Base-by-base conservation (phyloP, 257 asterid genomes). In the Solanum peruvianum region DNA sequence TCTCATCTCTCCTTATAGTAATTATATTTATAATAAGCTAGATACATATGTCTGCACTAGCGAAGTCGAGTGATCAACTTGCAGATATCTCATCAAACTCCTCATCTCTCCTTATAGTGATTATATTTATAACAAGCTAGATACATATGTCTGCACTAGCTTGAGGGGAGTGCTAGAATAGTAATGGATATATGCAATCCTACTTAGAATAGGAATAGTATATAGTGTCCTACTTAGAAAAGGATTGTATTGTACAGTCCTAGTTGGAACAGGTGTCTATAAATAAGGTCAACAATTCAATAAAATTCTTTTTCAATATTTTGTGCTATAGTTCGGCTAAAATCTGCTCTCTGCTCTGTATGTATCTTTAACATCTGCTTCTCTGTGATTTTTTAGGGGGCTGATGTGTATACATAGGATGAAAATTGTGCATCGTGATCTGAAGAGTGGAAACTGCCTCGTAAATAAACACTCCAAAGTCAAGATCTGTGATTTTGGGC, bases 401-500 rank as follows among this genome's bases (percentile, higher is more conserved):
- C 87, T 96, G 86, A 91, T 89, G 93, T 93, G 94, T 93, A 87
- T 96, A 85, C 99, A 96, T 88, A 92, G 98, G 89, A 96, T 95
- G 98, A 96, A 95, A 82, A 91, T 96, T 35, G 97, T 90, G 62
- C 99, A 96, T 60, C 97, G 98, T 67, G 99, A 96, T 92, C 92
- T 96, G 87, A 95, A 96, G 90, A 96, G 99, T 89, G 99, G 98
- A 33, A 96, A 95, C 87, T 96, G 99, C 91, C 98, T 95, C 0
- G 96, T 96, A 90, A 95, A 93, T 91, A 96, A 93, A 92, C 94
- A 94, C 45, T 96, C 96, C 98, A 93, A 92, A 4, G 95, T 96
- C 64, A 96, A 96, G 93, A 93, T 96, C 86, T 95, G 99, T 60
- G 98, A 96, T 92, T 95, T 96, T 87, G 99, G 99, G 86, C 98